A percentile compares a stretch with the other conserved stretches of the same genome.
Evolutionary conservation across 1,284 basidiomycete genomes (phyloP).

Genomic region (Pascua guehoae): DNA sequence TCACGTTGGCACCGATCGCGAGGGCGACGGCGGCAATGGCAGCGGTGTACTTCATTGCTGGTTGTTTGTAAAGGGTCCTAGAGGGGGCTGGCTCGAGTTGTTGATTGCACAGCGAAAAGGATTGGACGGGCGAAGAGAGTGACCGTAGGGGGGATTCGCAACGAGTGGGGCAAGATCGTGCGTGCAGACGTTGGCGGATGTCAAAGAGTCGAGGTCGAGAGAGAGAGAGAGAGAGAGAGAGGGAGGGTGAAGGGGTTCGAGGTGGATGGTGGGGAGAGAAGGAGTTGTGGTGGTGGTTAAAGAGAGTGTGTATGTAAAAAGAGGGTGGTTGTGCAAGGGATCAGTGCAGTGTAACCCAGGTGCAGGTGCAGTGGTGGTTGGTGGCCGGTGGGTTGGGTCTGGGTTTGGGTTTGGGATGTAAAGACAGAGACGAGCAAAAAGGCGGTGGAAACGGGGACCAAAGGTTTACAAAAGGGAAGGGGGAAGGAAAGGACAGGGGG

Average conservation of each 20-base stretch:
- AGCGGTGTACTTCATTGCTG: conserved; percentile 17
- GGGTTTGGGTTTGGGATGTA: too few species aligned
- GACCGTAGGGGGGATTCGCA: too few species aligned
- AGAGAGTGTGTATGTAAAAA: not conserved
- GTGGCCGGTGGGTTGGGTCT: too few species aligned
- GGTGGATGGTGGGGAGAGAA: not conserved
- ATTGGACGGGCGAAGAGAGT: too few species aligned
- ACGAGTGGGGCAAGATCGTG: too few species aligned
- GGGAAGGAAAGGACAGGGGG: too few species aligned
- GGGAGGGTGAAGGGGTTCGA: not conserved
- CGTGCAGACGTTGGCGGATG: conserved; percentile 5
- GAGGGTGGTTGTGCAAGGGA: not conserved
- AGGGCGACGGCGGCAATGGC: conserved; percentile 12
- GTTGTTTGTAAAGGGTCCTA: not conserved
- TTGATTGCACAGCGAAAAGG: too few species aligned
- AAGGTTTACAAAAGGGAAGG: not conserved
- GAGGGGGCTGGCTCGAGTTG: too few species aligned
- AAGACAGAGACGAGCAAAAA: too few species aligned
- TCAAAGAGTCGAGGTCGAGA: not conserved
- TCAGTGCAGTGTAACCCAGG: too few species aligned
- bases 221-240: too few species aligned
- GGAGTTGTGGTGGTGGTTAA: not conserved
- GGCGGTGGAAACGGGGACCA: not conserved
- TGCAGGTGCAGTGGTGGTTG: too few species aligned
- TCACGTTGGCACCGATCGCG: conserved; percentile 9